These are phyloP conservation scores for Lolium rigidum DNA, from an alignment of 176 grass and related monocot species.

Conservation along the genomic window DNA sequence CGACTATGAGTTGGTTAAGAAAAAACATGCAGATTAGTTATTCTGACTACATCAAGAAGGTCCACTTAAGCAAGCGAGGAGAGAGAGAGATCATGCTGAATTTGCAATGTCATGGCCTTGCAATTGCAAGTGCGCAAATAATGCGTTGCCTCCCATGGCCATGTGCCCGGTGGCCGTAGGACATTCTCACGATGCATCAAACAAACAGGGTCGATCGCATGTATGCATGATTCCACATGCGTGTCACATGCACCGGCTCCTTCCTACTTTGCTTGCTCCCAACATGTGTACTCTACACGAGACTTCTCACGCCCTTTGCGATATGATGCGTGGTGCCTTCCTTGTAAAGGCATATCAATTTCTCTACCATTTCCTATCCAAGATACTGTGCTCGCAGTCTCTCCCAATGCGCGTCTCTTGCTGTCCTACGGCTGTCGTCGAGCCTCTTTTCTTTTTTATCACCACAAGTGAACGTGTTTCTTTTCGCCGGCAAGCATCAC, in stretches of 20 bases:
- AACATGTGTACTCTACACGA: slow-evolving; percentile 4
- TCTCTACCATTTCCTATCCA: background rate
- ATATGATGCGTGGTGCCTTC: slow-evolving; percentile 32
- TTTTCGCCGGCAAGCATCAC: slow-evolving; percentile 24
- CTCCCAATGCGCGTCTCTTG: slow-evolving; percentile 8
- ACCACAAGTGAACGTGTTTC: slow-evolving; percentile 22
- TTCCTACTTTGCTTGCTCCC: slow-evolving; percentile 11
- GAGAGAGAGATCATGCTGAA: background rate
- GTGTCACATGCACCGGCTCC: slow-evolving; percentile 57
- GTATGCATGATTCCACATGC: slow-evolving; percentile 54
- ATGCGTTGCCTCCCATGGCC: slow-evolving; percentile 55
- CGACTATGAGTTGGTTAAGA: background rate
- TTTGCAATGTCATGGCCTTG: background rate
- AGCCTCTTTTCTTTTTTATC: background rate
- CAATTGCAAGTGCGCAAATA: slow-evolving; percentile 48
- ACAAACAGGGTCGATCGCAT: slow-evolving; percentile 38
- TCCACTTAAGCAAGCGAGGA: background rate
- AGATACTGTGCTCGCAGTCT: background rate
- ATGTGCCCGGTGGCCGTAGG: slow-evolving; percentile 69
- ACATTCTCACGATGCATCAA: slow-evolving; percentile 56
- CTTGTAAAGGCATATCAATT: slow-evolving; percentile 20
- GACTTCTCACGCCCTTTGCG: background rate
- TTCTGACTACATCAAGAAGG: background rate
- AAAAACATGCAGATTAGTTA: background rate
- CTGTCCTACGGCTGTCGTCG: slow-evolving; percentile 42